Evolutionary conservation across 1,139 yeast species (phyloP).

Genomic region (Pichia sp.): DNA sequence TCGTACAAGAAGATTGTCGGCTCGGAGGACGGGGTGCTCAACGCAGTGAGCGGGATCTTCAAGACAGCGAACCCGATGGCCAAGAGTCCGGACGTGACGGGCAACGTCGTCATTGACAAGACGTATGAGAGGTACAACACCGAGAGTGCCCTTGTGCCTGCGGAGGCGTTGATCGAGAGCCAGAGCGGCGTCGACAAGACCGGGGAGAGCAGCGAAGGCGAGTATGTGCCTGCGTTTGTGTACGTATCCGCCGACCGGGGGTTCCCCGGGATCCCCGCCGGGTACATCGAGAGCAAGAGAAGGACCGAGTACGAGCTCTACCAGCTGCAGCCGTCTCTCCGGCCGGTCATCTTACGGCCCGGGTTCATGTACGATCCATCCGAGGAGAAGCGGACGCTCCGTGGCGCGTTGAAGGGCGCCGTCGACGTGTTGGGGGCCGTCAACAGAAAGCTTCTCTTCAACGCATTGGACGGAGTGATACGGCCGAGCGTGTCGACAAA

Average conservation of each 20-base stretch:
- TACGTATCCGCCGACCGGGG: conserved; percentile 79
- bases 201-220: conserved; percentile 12
- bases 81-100: conserved; percentile 28
- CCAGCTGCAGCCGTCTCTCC: conserved; percentile 38
- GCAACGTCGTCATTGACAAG: conserved; percentile 31
- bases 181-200: neutral
- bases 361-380: conserved; percentile 72
- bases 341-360: conserved; percentile 69
- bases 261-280: conserved; percentile 61
- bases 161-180: conserved; percentile 46
- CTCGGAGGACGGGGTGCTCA: conserved; percentile 35
- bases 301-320: conserved; percentile 64
- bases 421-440: conserved; percentile 40
- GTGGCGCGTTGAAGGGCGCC: conserved; percentile 34
- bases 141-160: conserved; percentile 64
- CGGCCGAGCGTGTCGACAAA: conserved; percentile 69
- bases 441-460: conserved; percentile 38
- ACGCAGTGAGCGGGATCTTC: conserved; percentile 25
- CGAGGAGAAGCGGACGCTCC: conserved; percentile 29
- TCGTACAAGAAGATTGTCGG: conserved; percentile 57
- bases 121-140: conserved; percentile 64
- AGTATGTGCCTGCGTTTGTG: conserved; percentile 45
- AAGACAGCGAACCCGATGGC: conserved; percentile 47
- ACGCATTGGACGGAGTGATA: conserved; percentile 43
- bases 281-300: conserved; percentile 70